Base-by-base conservation (phyloP, 495 filamentous ascomycete genomes). In the Xylaria nigripes region DNA sequence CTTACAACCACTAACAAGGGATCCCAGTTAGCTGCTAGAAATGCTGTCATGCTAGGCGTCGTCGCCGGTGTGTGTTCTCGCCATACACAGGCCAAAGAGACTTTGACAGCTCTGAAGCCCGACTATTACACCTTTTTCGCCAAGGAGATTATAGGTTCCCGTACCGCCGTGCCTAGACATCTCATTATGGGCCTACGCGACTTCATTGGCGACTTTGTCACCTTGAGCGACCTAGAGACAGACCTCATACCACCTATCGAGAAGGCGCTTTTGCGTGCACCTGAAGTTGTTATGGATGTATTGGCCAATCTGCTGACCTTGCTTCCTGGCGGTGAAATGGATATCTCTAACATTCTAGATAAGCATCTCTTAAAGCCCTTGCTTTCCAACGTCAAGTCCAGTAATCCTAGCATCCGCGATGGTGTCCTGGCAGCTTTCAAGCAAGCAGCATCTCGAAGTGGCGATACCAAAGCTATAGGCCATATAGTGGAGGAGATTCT, bases 351-450 rank as follows among this genome's bases (percentile, higher is more conserved):
- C 42, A 65, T 87, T 8, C 72, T 95, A 16, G 77, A 76, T 32
- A 70, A 79, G 22, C 81, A 82, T 47, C 72, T 97, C 13, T 68
- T 92, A 19, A 96, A 95, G 61, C 92, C 90, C 16, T 69, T 98
- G 4, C 63, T 97, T 9, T 81, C 89, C 18, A 96, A 86, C 68
- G 75, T 87, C 70, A 97, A 95, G 70, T 97, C 93, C 8, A 87
- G 86, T 51, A 96, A 94, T 61, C 70, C 78, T 3, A 67, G 64
- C 2, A 88, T 96, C 49, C 81, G 93, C 41, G 81, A 80, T 48
- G 89, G 88, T 9, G 87, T 86, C 19, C 63, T 88, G 10, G 76
- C 76, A 19, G 86, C 85, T 1, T 96, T 97, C 67, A 70, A 61
- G 52, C 72, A 76, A 50, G 76, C 82, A 2, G 67, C 89, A 16